Conservation (phyloP, 352 stramenopile species). For the Phytophthora sansomeana region DNA sequence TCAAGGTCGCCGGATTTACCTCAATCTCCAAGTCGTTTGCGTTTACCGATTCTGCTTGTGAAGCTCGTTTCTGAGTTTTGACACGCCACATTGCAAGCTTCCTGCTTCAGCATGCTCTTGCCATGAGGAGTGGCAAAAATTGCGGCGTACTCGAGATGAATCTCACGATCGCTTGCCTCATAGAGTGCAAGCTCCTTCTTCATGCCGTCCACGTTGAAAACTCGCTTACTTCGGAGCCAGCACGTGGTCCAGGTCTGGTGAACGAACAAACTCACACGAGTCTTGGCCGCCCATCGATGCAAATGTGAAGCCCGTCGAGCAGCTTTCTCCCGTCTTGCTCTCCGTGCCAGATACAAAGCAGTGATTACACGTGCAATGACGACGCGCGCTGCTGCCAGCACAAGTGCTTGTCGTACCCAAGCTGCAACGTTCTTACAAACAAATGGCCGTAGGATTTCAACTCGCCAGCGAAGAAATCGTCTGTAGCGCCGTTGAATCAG, state of each 20-base stretch:
- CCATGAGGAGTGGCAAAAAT: constrained; percentile 47
- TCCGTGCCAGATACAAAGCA: constrained; percentile 19
- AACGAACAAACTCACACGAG: constrained; percentile 51
- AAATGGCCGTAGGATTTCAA: constrained; percentile 25
- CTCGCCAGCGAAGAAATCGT: constrained; percentile 28
- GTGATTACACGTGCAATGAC: constrained; percentile 26
- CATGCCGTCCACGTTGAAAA: constrained; percentile 37
- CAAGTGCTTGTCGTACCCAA: constrained; percentile 17
- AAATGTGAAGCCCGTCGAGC: constrained; percentile 30
- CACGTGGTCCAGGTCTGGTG: constrained; percentile 43
- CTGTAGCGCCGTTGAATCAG: constrained; percentile 44
- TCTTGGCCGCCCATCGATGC: constrained; percentile 51
- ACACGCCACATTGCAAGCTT: constrained; percentile 43
- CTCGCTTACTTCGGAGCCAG: constrained; percentile 48
- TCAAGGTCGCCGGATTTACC: constrained; percentile 11
- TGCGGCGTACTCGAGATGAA: constrained; percentile 35
- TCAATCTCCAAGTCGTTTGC: background rate
- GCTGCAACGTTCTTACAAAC: constrained; percentile 17
- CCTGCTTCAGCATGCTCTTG: constrained; percentile 44
- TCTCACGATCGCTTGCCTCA: constrained; percentile 31
- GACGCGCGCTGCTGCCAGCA: constrained; percentile 11
- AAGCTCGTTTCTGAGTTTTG: constrained; percentile 4
- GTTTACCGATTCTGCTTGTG: background rate
- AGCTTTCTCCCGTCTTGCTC: constrained; percentile 13
- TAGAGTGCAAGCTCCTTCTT: constrained; percentile 34